Evolutionary conservation across 2,329 filamentous ascomycete genomes (phyloP), one percentile per base, ranked within the genome.

Genomic region (Colletotrichum viniferum): DNA sequence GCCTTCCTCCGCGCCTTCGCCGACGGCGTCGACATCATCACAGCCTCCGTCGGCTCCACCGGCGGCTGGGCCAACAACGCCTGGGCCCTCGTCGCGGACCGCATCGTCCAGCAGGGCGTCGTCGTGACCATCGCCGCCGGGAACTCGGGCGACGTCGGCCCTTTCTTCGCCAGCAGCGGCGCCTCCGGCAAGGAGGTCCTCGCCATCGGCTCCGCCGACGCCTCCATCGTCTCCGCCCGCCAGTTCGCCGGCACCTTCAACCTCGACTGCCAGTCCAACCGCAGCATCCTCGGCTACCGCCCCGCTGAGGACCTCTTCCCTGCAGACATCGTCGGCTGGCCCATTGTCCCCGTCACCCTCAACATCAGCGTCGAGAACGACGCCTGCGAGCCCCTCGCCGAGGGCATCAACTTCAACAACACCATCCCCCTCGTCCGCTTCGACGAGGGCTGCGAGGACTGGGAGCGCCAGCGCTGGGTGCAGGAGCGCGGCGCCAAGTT

Each of bases 51-150:
- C 28, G 73, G 72, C 24, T 65, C 55, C 12, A 68, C 52, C 30
- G 75, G 75, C 38, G 75, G 73, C 69, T 86, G 85, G 78, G 78
- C 79, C 24, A 81, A 85, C 43, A 86, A 86, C 43, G 84, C 85
- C 9, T 87, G 84, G 86, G 85, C 86, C 3, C 77, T 84, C 2
- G 79, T 88, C 4, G 83, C 85, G 10, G 84, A 82, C 30, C 82
- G 85, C 7, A 81, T 88, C 52, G 86, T 87, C 26, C 79, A 81
- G 21, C 76, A 80, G 70, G 79, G 81, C 24, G 80, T 82, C 5
- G 76, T 81, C 10, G 78, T 82, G 2, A 75, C 69, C 38, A 76
- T 77, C 38, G 75, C 75, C 60, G 75, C 75, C 26, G 75, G 73
- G 0, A 77, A 77, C 52, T 71, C 65, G 13, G 75, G 75, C 16